These are phyloP conservation scores for Aspergillus panamensis DNA, from an alignment of 495 filamentous ascomycete genomes.

Conservation along the genomic window DNA sequence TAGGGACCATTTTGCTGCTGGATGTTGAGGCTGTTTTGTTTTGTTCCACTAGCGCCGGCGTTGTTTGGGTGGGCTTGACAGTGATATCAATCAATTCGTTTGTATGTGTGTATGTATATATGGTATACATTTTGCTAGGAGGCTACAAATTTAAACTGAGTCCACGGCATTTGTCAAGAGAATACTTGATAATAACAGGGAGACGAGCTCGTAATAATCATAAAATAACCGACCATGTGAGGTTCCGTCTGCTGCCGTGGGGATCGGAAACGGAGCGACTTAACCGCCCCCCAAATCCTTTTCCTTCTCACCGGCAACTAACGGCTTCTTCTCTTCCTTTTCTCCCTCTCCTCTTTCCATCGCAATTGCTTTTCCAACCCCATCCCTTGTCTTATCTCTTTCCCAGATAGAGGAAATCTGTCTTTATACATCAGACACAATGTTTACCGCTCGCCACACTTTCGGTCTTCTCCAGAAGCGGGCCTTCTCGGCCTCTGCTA, in stretches of 20 bases:
- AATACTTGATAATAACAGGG: neutral
- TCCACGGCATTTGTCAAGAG: too few relatives aligned
- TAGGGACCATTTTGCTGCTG: neutral
- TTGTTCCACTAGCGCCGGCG: constrained; percentile 38
- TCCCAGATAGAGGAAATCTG: constrained; percentile 19
- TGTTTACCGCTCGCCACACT: constrained; percentile 74
- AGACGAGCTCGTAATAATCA: neutral
- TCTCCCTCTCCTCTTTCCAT: constrained; percentile 13
- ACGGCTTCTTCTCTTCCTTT: constrained; percentile 20
- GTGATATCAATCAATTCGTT: constrained; percentile 5
- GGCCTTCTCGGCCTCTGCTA: constrained; percentile 88
- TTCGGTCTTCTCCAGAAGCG: constrained; percentile 75
- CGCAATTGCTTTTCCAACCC: constrained; percentile 16
- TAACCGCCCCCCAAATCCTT: constrained; percentile 13
- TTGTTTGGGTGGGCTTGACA: constrained; percentile 22
- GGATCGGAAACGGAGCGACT: constrained; percentile 22
- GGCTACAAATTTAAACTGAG: neutral
- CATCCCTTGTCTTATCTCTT: constrained; percentile 4
- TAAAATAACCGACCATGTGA: constrained; percentile 6
- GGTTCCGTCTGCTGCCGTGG: constrained; percentile 13
- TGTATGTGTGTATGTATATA: constrained; percentile 6
- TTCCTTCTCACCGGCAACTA: constrained; percentile 28
- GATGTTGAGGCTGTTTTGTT: constrained; percentile 11
- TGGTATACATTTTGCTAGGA: neutral
- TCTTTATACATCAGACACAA: constrained; percentile 40